Evolutionary conservation across 2,329 filamentous ascomycete genomes (phyloP).

Genomic region (Exophiala oligosperma): DNA sequence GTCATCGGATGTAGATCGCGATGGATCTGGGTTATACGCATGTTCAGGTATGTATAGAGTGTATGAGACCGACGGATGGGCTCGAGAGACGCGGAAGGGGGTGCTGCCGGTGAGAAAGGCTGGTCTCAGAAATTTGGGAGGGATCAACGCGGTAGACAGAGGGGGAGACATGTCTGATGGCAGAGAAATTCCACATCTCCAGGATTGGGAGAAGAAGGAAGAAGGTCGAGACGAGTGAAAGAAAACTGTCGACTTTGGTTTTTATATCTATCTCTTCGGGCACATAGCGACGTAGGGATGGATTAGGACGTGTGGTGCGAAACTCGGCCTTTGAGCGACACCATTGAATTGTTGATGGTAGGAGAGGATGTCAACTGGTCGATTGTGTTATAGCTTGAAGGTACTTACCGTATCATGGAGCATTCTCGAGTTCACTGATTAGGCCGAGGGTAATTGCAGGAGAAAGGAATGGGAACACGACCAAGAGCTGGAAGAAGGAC

Average conservation of each 20-base stretch:
- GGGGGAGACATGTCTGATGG: neutral
- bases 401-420: too few relatives aligned
- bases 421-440: too few relatives aligned
- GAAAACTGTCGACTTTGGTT: neutral
- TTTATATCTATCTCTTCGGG: neutral
- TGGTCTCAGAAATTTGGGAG: constrained; percentile 29
- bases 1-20: neutral
- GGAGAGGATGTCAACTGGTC: too few relatives aligned
- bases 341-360: neutral
- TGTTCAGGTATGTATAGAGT: constrained; percentile 1
- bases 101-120: constrained; percentile 32
- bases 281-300: neutral
- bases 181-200: too few relatives aligned
- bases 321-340: neutral
- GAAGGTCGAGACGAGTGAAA: neutral
- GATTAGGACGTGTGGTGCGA: neutral
- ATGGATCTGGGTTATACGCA: constrained; percentile 2
- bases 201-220: too few relatives aligned
- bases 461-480: too few relatives aligned
- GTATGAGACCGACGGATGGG: constrained; percentile 4
- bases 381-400: too few relatives aligned
- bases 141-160: neutral
- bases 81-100: neutral
- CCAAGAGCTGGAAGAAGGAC: too few relatives aligned
- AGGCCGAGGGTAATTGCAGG: too few relatives aligned